These are phyloP conservation scores for Favolaschia claudopus DNA, from an alignment of 768 basidiomycete species.

Conservation along the genomic window DNA sequence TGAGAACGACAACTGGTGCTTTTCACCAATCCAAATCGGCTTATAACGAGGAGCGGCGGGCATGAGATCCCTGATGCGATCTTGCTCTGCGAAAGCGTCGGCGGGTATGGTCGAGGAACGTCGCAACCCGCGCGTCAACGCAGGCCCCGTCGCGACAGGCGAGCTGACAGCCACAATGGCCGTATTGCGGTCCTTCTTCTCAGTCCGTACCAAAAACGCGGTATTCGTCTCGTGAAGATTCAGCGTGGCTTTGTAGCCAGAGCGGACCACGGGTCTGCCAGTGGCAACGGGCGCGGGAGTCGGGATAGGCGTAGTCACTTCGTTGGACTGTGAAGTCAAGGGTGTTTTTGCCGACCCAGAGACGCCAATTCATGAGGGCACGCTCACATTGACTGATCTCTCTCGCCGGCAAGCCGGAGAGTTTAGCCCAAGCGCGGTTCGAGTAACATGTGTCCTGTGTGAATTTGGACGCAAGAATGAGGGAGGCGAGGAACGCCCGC, in stretches of 20 bases:
- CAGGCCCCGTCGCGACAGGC: conserved; percentile 16
- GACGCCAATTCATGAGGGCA: conserved; percentile 89
- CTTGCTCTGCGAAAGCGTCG: conserved; percentile 33
- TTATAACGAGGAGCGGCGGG: neutral
- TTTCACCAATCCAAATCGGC: conserved; percentile 15
- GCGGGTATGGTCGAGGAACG: conserved; percentile 53
- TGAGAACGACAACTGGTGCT: conserved; percentile 20
- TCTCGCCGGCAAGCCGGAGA: conserved; percentile 82
- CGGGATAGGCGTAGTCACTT: conserved; percentile 28
- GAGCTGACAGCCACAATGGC: neutral
- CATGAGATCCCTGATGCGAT: neutral
- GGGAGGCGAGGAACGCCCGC: conserved; percentile 84
- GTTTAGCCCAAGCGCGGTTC: conserved; percentile 94
- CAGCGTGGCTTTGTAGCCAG: conserved; percentile 61
- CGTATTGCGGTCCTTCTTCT: conserved; percentile 13
- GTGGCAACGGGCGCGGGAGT: conserved; percentile 27
- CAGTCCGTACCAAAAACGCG: conserved; percentile 35
- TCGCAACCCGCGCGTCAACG: conserved; percentile 39
- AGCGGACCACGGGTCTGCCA: conserved; percentile 51
- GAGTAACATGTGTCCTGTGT: conserved; percentile 94
- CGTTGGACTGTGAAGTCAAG: conserved; percentile 19
- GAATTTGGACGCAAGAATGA: conserved; percentile 92
- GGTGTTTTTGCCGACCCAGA: conserved; percentile 87
- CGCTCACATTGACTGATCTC: conserved; percentile 92
- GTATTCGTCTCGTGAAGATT: conserved; percentile 30